Evolutionary conservation across 352 stramenopile genomes (phyloP), one percentile per base, ranked within the genome.

Genomic region (Pythium aphanidermatum): DNA sequence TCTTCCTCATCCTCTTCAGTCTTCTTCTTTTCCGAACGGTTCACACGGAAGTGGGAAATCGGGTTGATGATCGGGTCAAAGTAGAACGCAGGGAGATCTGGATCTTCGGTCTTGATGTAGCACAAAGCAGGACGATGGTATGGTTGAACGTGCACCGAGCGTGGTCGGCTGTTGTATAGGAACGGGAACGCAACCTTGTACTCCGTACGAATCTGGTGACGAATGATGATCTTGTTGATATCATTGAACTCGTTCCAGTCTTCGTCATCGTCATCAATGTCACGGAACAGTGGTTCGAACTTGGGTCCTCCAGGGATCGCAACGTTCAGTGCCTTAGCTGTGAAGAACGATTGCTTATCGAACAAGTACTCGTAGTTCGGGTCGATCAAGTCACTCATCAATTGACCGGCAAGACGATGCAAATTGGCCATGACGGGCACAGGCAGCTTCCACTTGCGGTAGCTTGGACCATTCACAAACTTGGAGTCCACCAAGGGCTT

Each of bases 211-310:
- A 99, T 99, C 55, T 97, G 95, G 64, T 98, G 86, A 5, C 97
- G 92, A 58, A 99, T 98, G 64, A 99, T 99, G 63, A 99, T 99
- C 73, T 99, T 99, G 70, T 98, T 98, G 64, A 99, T 98, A 68
- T 99, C 97, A 57, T 99, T 99, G 72, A 99, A 99, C 65, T 99
- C 97, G 77, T 99, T 99, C 97, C 97, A 99, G 74, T 99, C 97
- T 55, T 99, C 96, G 50, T 99, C 96, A 43, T 99, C 95, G 37
- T 98, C 91, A 46, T 98, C 94, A 10, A 97, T 57, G 68, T 99
- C 96, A n/a, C 95, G 86, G 61, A 97, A 99, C 14, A 99, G 73
- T 12, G 97, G 97, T 68, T 99, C 97, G 60, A 99, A 99, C 75
- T 99, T 99, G 12, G 97, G 96, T 8, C 97, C 97, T 25, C 97